Conservation (phyloP, 2,329 filamentous ascomycete species). For the Arthroderma sp. region DNA sequence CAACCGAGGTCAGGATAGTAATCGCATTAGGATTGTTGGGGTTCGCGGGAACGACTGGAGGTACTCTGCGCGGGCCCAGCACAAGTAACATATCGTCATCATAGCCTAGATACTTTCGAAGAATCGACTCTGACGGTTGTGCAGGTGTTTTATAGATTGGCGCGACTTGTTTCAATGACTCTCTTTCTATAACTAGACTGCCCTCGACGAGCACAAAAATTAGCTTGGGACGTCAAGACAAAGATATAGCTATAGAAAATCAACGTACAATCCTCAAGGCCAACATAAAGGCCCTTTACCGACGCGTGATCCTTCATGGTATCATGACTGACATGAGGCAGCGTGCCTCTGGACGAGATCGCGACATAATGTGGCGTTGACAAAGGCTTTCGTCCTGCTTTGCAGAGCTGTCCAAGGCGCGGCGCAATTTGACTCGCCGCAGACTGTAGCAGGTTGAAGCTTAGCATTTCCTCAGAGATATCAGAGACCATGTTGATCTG, state of each 20-base stretch:
- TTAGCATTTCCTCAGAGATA: conserved; percentile 23
- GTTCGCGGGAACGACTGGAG: conserved; percentile 56
- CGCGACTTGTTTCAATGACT: conserved; percentile 30
- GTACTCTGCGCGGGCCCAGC: conserved; percentile 63
- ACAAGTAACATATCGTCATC: conserved; percentile 54
- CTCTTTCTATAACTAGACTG: conserved; percentile 50
- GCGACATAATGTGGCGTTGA: conserved; percentile 74
- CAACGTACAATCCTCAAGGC: conserved; percentile 78
- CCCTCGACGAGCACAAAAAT: conserved; percentile 22
- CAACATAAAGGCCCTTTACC: conserved; percentile 61
- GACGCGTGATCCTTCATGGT: conserved; percentile 53
- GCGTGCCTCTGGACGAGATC: conserved; percentile 65
- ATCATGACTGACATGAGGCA: conserved; percentile 86
- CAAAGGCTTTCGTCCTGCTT: conserved; percentile 52
- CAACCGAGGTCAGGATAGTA: conserved; percentile 72
- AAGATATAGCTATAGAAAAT: background rate
- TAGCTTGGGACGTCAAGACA: conserved; percentile 12
- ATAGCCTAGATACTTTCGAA: conserved; percentile 67
- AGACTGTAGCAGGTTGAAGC: conserved; percentile 25
- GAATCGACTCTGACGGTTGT: conserved; percentile 37
- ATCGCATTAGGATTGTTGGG: conserved; percentile 59
- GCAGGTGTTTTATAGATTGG: conserved; percentile 41
- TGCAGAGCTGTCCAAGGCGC: conserved; percentile 53
- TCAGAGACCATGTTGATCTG: conserved; percentile 18
- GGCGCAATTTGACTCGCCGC: conserved; percentile 32